A percentile compares a stretch with the other conserved stretches of the same genome.
phyloP scores from a whole-genome alignment of 2,329 filamentous ascomycete species.

The Pseudomassariella vexata region DNA sequence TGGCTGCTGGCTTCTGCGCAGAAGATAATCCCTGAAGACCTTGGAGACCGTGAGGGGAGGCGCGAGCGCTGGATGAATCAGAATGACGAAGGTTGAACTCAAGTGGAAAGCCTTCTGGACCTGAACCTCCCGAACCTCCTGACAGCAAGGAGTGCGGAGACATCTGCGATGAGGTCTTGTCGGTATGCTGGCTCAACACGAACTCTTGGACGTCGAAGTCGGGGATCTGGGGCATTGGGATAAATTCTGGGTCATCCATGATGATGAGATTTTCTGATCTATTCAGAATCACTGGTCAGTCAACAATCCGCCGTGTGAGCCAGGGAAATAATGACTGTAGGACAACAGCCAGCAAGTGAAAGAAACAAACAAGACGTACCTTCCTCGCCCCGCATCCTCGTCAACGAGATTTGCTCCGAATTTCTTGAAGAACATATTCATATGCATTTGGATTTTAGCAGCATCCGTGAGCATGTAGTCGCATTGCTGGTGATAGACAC shows the following conservation, averaged over 20 bases:
- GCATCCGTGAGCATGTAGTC: slow-evolving; percentile 78
- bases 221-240: slow-evolving; percentile 59
- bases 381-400: slow-evolving; percentile 62
- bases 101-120: slow-evolving; percentile 12
- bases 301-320: too few species aligned
- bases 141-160: slow-evolving; percentile 14
- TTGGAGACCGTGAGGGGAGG: slow-evolving; percentile 17
- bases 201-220: slow-evolving; percentile 45
- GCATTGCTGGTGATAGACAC: slow-evolving; percentile 84
- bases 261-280: slow-evolving; percentile 74
- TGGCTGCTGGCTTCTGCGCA: slow-evolving; percentile 15
- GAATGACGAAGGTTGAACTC: slow-evolving; percentile 19
- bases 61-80: slow-evolving; percentile 12
- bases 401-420: slow-evolving; percentile 59
- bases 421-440: slow-evolving; percentile 61
- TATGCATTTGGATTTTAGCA: slow-evolving; percentile 66
- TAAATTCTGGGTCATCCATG: slow-evolving; percentile 76
- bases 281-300: slow-evolving; percentile 9
- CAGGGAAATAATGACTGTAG: too few species aligned
- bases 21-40: slow-evolving; percentile 21
- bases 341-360: too few species aligned
- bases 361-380: slow-evolving; percentile 42
- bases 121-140: slow-evolving; percentile 12
- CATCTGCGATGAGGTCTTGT: slow-evolving; percentile 24
- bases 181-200: slow-evolving; percentile 25